A percentile compares a stretch with the other conserved stretches of the same genome.
Evolutionary conservation across 2,329 filamentous ascomycete species (phyloP).

Genomic region (Ophiobolus disseminans): DNA sequence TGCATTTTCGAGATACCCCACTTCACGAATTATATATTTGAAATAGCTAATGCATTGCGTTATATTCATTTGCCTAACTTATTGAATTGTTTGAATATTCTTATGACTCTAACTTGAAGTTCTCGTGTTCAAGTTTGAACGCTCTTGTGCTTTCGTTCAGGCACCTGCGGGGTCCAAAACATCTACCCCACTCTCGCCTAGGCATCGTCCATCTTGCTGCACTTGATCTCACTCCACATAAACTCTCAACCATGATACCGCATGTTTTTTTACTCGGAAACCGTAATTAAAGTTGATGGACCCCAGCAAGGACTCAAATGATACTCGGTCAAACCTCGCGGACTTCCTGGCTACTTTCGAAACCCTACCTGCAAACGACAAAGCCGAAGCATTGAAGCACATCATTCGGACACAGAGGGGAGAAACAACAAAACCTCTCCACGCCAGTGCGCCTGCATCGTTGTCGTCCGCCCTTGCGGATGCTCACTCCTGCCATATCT

Average conservation of each 20-base stretch:
- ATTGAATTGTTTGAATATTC: too few species aligned
- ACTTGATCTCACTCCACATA: too few species aligned
- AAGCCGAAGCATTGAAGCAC: not conserved
- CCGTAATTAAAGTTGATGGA: too few species aligned
- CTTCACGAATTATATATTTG: too few species aligned
- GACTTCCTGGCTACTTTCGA: not conserved
- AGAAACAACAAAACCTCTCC: not conserved
- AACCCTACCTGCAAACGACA: not conserved
- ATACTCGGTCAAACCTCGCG: not conserved
- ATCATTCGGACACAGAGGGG: not conserved
- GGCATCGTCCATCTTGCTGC: not conserved
- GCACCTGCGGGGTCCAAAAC: not conserved
- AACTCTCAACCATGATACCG: too few species aligned
- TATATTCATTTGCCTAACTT: too few species aligned
- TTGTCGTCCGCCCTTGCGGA: too few species aligned
- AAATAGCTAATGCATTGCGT: too few species aligned
- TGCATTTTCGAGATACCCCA: not conserved
- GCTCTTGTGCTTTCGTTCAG: too few species aligned
- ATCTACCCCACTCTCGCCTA: not conserved
- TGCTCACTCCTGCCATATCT: constrained; percentile 1
- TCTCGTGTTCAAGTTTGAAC: too few species aligned
- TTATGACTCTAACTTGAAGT: too few species aligned
- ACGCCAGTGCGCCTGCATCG: not conserved
- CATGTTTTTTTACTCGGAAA: too few species aligned
- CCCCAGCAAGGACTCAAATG: not conserved